These are phyloP conservation scores for Picochlorum costavermella DNA, from an alignment of 139 green algal species.

Conservation along the genomic window DNA sequence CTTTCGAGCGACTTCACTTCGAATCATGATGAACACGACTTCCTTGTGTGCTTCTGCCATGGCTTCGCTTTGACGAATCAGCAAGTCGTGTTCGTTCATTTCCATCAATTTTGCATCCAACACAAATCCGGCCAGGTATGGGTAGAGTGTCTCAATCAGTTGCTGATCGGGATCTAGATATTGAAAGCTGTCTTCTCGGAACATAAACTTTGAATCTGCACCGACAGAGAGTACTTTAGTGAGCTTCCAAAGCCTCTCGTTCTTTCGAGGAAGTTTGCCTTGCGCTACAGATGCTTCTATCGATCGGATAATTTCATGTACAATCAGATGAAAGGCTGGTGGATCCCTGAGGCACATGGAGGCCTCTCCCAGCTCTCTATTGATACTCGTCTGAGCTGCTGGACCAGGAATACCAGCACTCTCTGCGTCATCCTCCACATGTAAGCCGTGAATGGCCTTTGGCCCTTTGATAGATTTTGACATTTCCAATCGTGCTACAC, in stretches of 20 bases:
- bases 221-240: conserved; percentile 51
- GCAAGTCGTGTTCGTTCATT: conserved; percentile 5
- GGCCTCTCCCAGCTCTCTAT: conserved; percentile 49
- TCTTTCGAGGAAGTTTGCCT: conserved; percentile 30
- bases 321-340: conserved; percentile 54
- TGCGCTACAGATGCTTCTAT: conserved; percentile 29
- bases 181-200: conserved; percentile 22
- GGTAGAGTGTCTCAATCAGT: conserved; percentile 41
- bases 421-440: conserved; percentile 25
- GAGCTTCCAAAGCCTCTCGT: conserved; percentile 43
- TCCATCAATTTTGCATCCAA: conserved; percentile 30
- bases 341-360: conserved; percentile 68
- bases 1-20: conserved; percentile 33
- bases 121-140: conserved; percentile 27
- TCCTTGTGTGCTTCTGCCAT: conserved; percentile 5
- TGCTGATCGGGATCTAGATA: conserved; percentile 21
- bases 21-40: conserved; percentile 31
- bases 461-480: background rate
- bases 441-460: background rate
- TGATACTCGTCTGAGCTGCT: background rate
- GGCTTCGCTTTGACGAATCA: background rate
- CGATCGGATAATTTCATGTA: conserved; percentile 40
- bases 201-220: conserved; percentile 16
- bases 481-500: conserved; percentile 4
- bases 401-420: conserved; percentile 19